These are phyloP conservation scores for Suillus occidentalis DNA, from an alignment of 768 basidiomycete species.

Conservation along the genomic window DNA sequence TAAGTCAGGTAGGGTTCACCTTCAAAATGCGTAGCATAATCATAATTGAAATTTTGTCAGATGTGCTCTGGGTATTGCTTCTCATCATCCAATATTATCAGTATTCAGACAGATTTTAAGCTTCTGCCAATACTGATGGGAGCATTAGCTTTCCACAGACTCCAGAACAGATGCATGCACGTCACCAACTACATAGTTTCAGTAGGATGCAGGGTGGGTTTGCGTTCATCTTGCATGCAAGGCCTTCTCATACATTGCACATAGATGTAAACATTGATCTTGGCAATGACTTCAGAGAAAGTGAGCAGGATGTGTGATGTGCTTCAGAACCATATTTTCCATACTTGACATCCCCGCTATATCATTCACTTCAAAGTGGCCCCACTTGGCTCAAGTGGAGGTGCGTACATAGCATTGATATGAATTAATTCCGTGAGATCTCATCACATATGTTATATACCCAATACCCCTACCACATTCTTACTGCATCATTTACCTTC, in stretches of 20 bases:
- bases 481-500: not conserved
- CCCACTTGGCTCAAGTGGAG: too few relatives aligned
- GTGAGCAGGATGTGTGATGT: not conserved
- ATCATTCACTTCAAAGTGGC: not conserved
- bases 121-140: too few relatives aligned
- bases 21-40: too few relatives aligned
- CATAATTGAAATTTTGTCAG: too few relatives aligned
- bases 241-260: not conserved
- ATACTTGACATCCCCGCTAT: not conserved
- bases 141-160: not conserved
- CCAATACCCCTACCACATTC: too few relatives aligned
- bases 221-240: not conserved
- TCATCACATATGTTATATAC: too few relatives aligned
- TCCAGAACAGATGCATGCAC: not conserved
- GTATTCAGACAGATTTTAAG: too few relatives aligned
- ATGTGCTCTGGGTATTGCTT: too few relatives aligned
- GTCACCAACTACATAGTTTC: not conserved
- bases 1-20: too few relatives aligned
- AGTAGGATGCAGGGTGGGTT: not conserved
- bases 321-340: not conserved
- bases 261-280: not conserved
- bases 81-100: too few relatives aligned
- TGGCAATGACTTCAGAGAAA: not conserved
- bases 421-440: too few relatives aligned
- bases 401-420: not conserved